phyloP scores from a whole-genome alignment of 2,329 filamentous ascomycete genomes.

The Lachnellula willkommii region DNA sequence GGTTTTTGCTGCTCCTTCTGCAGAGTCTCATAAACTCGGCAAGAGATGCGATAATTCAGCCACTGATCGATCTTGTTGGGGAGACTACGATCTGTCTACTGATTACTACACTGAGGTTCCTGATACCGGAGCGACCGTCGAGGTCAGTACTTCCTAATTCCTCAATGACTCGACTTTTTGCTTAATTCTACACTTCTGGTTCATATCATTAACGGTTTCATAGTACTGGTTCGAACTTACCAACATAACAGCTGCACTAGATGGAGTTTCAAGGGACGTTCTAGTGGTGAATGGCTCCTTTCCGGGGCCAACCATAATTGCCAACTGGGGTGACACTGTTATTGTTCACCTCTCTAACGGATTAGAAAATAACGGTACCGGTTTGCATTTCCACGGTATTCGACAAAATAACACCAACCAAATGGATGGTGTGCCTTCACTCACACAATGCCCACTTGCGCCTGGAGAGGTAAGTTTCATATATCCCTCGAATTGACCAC shows the following conservation, averaged over 20 bases:
- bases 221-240: slow-evolving; percentile 23
- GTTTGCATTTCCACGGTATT: slow-evolving; percentile 44
- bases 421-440: slow-evolving; percentile 39
- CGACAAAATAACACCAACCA: slow-evolving; percentile 37
- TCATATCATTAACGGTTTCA: slow-evolving; percentile 1
- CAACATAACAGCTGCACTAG: slow-evolving; percentile 26
- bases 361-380: slow-evolving; percentile 34
- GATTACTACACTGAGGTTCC: slow-evolving; percentile 36
- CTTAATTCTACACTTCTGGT: slow-evolving; percentile 16
- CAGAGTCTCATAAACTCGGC: slow-evolving; percentile 5
- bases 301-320: slow-evolving; percentile 30
- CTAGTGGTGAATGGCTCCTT: slow-evolving; percentile 31
- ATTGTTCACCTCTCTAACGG: slow-evolving; percentile 29
- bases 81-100: slow-evolving; percentile 43
- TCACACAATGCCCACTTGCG: slow-evolving; percentile 60
- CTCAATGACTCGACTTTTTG: slow-evolving; percentile 37
- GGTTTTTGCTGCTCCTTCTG: slow-evolving; percentile 12
- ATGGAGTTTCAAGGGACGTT: slow-evolving; percentile 27
- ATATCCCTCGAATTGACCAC: too few species aligned
- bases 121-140: slow-evolving; percentile 44
- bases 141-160: slow-evolving; percentile 28
- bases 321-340: slow-evolving; percentile 38
- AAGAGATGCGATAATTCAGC: slow-evolving; percentile 22
- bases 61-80: slow-evolving; percentile 36
- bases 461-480: slow-evolving; percentile 30